phyloP scores from a whole-genome alignment of 2,329 filamentous ascomycete genomes.

The Chaetomium strumarium region DNA sequence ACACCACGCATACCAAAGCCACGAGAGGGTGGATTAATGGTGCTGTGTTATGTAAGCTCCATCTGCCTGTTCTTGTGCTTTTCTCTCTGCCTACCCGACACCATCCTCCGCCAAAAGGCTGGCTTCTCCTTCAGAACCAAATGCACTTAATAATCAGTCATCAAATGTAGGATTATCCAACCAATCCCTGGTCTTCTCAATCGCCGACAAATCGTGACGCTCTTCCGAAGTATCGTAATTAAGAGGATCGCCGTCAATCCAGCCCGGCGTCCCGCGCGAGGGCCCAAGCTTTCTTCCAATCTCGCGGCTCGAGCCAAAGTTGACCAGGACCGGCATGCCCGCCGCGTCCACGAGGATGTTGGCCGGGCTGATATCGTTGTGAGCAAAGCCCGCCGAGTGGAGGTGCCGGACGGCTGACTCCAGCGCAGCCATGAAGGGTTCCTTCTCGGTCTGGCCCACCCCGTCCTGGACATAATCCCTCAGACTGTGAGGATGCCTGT shows the following conservation, averaged over 20 bases:
- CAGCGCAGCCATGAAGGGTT: conserved; percentile 1
- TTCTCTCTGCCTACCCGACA: too few relatives aligned
- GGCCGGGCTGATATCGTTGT: conserved; percentile 20
- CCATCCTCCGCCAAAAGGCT: too few relatives aligned
- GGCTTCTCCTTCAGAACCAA: too few relatives aligned
- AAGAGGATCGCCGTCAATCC: conserved; percentile 6
- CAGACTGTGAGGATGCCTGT: conserved; percentile 16
- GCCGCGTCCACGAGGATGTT: conserved; percentile 13
- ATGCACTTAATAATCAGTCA: too few relatives aligned
- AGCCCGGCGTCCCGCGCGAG: conserved; percentile 2
- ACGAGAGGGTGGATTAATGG: too few relatives aligned
- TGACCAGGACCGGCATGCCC: conserved; percentile 13
- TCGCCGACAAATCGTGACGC: neutral
- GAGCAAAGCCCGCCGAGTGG: conserved; percentile 14
- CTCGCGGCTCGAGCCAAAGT: conserved; percentile 14
- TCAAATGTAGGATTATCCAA: too few relatives aligned
- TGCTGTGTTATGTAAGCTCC: too few relatives aligned
- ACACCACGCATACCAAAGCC: too few relatives aligned
- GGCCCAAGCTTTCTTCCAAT: neutral
- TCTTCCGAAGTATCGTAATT: neutral
- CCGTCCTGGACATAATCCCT: conserved; percentile 12
- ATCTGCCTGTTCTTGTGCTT: too few relatives aligned
- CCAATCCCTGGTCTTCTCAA: neutral
- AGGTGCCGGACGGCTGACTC: conserved; percentile 11
- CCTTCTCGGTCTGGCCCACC: neutral